Evolutionary conservation across 768 basidiomycete genomes (phyloP), one percentile per base, ranked within the genome.

Genomic region (Mycena capillaripes): DNA sequence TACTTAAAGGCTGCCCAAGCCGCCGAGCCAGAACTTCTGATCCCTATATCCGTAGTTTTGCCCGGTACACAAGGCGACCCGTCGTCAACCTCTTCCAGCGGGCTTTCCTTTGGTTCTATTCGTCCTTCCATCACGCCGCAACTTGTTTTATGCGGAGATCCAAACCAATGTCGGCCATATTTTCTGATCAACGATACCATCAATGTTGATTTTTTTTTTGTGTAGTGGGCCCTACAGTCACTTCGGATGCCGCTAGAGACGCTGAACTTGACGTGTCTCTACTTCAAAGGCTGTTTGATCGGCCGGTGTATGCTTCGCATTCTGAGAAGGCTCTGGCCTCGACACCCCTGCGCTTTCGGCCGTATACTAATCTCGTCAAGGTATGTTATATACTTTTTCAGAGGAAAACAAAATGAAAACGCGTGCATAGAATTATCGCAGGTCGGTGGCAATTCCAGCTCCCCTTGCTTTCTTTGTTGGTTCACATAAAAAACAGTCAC

Each of bases 131-230:
- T 81, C 29, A 77, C 79, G 40, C 88, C 88, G 14, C 87, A 88
- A 69, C 79, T 89, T 19, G 82, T 86, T 25, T 81, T 89, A n/a
- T 88, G 88, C 75, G 88, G 88, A 52, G 88, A 89, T 74, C 80
- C 84, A 23, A 85, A 88, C 69, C 88, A 89, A 75, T 80, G 88
- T 88, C 70, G 4, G 84, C 23, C 36, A n/a, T 6, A 11, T n/a
- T 34, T n/a, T 16, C 78, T 17, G 42, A 32, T 66, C 57, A n/a
- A 23, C 46, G 53, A 25, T 72, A 32, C 55, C 56, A 29, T 58
- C 17, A n/a, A 46, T 32, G 11, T 50, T 65, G n/a, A 69, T 34
- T 65, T 25, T 64, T 52, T 27, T 69, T 21, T 2, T 38, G 9
- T 62, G 40, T 55, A 89, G 88, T 89, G 58, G 88, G 88, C 11